A percentile compares a stretch with the other conserved stretches of the same genome.
Conservation (phyloP, 2,329 filamentous ascomycete genomes). For the Venturiaceae sp. region DNA sequence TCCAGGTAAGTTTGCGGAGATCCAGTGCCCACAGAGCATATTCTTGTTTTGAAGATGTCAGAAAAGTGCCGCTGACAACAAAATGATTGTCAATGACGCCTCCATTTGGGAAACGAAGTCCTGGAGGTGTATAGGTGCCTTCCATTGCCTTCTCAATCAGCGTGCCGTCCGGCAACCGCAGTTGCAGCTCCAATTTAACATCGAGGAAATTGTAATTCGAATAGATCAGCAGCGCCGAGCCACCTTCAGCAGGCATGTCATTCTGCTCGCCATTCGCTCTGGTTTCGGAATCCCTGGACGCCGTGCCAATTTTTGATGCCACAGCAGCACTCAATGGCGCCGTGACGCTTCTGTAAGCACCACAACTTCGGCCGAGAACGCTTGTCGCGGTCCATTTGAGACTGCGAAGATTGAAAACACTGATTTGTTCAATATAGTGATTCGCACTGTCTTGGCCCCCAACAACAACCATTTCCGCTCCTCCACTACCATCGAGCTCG, state of each 20-base stretch:
- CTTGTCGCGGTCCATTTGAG: constrained; percentile 93
- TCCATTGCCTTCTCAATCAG: constrained; percentile 85
- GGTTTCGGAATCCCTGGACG: constrained; percentile 26
- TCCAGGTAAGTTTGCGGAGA: constrained; percentile 81
- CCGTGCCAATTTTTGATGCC: constrained; percentile 56
- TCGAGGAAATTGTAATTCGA: constrained; percentile 99
- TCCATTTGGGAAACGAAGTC: constrained; percentile 89
- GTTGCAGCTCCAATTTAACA: constrained; percentile 89
- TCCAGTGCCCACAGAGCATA: constrained; percentile 96
- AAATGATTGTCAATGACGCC: constrained; percentile 94
- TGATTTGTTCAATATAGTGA: constrained; percentile 98
- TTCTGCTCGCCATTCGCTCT: constrained; percentile 22
- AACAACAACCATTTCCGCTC: constrained; percentile 94
- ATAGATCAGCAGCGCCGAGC: constrained; percentile 81
- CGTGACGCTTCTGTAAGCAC: constrained; percentile 91
- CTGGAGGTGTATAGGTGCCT: constrained; percentile 76
- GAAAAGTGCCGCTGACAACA: constrained; percentile 91
- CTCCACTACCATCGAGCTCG: constrained; percentile 80
- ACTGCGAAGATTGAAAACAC: constrained; percentile 91
- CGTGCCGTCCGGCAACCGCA: constrained; percentile 73
- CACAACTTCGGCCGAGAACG: constrained; percentile 80
- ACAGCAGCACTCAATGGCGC: constrained; percentile 65
- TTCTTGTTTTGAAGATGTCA: constrained; percentile 96
- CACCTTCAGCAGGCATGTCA: constrained; percentile 24
- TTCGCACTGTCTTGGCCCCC: constrained; percentile 96